These are phyloP conservation scores for Endoconidiophora polonica DNA, from an alignment of 2,329 filamentous ascomycete species.

Conservation along the genomic window DNA sequence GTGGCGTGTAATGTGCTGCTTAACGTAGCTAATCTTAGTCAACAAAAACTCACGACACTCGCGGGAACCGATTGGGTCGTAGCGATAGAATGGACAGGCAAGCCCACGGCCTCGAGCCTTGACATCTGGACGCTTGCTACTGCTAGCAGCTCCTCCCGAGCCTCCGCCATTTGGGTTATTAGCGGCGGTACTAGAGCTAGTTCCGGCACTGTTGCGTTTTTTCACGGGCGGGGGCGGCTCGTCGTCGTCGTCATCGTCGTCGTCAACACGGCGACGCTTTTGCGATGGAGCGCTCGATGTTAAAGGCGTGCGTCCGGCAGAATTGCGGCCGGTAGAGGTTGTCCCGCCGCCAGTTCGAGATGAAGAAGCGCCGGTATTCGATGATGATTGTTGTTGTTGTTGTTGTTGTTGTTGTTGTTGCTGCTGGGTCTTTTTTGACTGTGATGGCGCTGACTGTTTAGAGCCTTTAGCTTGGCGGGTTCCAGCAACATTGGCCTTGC, in stretches of 20 bases:
- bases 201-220: not conserved
- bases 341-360: not conserved
- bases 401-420: too few species aligned
- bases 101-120: conserved; percentile 12
- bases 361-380: not conserved
- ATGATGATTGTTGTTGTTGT: too few species aligned
- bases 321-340: not conserved
- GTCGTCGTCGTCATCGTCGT: conserved; percentile 6
- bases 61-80: conserved; percentile 14
- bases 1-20: conserved; percentile 16
- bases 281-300: not conserved
- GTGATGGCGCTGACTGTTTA: too few species aligned
- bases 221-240: conserved; percentile 4
- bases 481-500: too few species aligned
- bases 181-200: not conserved
- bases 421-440: too few species aligned
- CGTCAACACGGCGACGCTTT: not conserved
- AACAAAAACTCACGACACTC: conserved; percentile 15
- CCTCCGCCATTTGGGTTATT: not conserved
- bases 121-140: conserved; percentile 8
- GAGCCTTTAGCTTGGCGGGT: too few species aligned
- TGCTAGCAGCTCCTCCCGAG: not conserved
- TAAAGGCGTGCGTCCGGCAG: not conserved
- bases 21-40: conserved; percentile 17
- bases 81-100: conserved; percentile 16